Conservation (phyloP, 768 basidiomycete species). For the Saitozyma sp. region DNA sequence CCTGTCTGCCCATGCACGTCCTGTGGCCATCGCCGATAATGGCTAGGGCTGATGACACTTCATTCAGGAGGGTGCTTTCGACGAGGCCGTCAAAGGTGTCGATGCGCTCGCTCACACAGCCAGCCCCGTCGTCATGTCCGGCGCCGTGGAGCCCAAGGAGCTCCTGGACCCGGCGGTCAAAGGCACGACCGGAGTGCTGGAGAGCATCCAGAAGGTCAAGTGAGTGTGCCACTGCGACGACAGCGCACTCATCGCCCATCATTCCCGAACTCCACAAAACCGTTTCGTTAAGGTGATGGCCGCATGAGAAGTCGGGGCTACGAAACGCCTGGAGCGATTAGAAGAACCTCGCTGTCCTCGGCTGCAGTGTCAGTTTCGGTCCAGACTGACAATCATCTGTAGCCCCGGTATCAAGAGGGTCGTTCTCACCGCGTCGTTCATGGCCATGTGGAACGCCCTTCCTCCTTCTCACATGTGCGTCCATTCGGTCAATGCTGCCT, state of each 20-base stretch:
- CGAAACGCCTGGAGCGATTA: no score
- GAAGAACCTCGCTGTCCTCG: no score
- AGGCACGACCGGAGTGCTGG: conserved; percentile 67
- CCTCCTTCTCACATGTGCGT: no score
- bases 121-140: conserved; percentile 33
- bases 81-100: conserved; percentile 74
- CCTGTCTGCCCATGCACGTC: neutral
- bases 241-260: no score
- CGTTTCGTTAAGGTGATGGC: no score
- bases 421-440: conserved; percentile 61
- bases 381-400: neutral
- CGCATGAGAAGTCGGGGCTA: no score
- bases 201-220: conserved; percentile 62
- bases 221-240: conserved; percentile 48
- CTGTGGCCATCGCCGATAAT: neutral
- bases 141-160: conserved; percentile 50
- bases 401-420: conserved; percentile 64
- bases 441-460: no score
- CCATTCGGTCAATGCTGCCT: no score
- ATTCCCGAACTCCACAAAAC: no score
- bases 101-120: conserved; percentile 61
- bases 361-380: neutral
- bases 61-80: conserved; percentile 62
- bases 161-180: conserved; percentile 71
- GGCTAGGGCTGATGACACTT: no score